Evolutionary conservation across 2,329 filamentous ascomycete species (phyloP).

Genomic region (Albophoma yamanashiensis): DNA sequence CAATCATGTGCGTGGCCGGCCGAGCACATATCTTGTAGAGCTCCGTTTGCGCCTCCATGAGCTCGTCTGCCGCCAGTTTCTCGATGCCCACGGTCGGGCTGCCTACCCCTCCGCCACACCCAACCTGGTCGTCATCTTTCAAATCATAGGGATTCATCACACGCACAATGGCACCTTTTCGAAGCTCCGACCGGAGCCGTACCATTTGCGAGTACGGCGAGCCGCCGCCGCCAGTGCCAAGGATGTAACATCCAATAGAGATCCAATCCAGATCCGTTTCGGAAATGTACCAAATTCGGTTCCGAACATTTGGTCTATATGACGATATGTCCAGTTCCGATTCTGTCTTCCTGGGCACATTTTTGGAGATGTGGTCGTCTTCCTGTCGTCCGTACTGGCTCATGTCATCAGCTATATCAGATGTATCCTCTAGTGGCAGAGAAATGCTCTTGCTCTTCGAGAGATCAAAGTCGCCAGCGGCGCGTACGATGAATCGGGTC

Average conservation of each 20-base stretch:
- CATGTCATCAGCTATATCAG: conserved; percentile 7
- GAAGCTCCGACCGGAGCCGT: conserved; percentile 38
- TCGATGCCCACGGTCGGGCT: conserved; percentile 51
- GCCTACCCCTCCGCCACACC: conserved; percentile 46
- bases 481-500: conserved; percentile 45
- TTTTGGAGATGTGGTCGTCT: neutral
- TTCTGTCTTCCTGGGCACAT: neutral
- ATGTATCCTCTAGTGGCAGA: conserved; percentile 1
- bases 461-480: conserved; percentile 47
- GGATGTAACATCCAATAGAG: conserved; percentile 47
- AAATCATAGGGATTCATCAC: conserved; percentile 41
- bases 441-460: conserved; percentile 3
- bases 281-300: conserved; percentile 45
- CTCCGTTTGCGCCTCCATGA: conserved; percentile 37
- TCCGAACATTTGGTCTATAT: conserved; percentile 38
- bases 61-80: conserved; percentile 46
- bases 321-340: conserved; percentile 21
- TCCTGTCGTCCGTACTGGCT: conserved; percentile 9
- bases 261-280: conserved; percentile 49
- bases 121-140: conserved; percentile 37
- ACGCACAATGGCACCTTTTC: conserved; percentile 36
- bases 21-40: conserved; percentile 39
- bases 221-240: conserved; percentile 51
- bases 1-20: conserved; percentile 45
- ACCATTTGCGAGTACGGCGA: conserved; percentile 41